Percentiles rank a stretch among this genome's conserved stretches.
These are phyloP conservation scores for Leishmania gerbilli DNA, from an alignment of 208 protist genomes.

Conservation along the genomic window DNA sequence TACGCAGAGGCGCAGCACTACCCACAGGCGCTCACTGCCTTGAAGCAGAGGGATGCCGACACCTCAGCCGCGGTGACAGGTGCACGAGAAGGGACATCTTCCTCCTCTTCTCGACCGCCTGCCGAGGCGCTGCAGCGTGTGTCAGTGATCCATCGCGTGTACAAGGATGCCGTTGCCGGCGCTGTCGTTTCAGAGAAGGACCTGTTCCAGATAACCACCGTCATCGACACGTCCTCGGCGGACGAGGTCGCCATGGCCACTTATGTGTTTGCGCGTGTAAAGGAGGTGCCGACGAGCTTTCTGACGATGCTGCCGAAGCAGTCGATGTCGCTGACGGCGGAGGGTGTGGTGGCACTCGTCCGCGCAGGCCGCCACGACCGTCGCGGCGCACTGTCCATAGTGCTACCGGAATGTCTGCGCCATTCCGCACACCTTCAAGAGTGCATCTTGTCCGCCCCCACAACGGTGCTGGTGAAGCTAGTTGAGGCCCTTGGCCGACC, in stretches of 20 bases:
- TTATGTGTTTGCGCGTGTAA: constrained; percentile 17
- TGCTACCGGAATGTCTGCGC: constrained; percentile 14
- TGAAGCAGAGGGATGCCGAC: constrained; percentile 7
- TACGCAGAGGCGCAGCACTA: constrained; percentile 27
- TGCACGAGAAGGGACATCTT: not conserved
- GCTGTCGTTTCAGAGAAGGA: constrained; percentile 26
- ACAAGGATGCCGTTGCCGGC: constrained; percentile 15
- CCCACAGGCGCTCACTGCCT: constrained; percentile 13
- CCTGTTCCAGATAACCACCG: constrained; percentile 21
- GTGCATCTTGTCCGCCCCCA: constrained; percentile 21
- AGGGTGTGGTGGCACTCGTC: constrained; percentile 42
- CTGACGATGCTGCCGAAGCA: constrained; percentile 1
- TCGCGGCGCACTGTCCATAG: constrained; percentile 21
- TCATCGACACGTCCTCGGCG: constrained; percentile 9
- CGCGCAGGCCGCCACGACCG: constrained; percentile 38
- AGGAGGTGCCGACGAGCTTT: constrained; percentile 18
- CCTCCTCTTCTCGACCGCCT: not conserved
- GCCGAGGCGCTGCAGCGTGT: constrained; percentile 20
- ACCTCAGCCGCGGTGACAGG: not conserved
- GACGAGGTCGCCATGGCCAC: constrained; percentile 28
- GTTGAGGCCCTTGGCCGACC: constrained; percentile 28
- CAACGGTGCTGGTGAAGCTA: constrained; percentile 31
- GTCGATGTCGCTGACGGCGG: constrained; percentile 11
- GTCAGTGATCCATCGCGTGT: constrained; percentile 11
- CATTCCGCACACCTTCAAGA: constrained; percentile 1